These are phyloP conservation scores for Bipolaris victoriae DNA, from an alignment of 2,329 filamentous ascomycete genomes.

Conservation along the genomic window DNA sequence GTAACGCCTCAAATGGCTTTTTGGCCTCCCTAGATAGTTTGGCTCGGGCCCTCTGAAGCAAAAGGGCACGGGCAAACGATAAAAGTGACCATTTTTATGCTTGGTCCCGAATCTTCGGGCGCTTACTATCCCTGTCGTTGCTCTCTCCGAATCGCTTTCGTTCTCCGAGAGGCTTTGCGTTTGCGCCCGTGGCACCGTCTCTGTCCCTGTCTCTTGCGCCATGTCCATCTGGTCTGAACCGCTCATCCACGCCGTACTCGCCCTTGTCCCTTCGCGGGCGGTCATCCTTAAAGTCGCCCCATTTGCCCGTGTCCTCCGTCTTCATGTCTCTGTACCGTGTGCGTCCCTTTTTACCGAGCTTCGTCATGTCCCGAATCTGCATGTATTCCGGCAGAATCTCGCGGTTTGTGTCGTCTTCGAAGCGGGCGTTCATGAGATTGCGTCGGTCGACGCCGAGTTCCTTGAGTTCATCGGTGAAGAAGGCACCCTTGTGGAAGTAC, in stretches of 20 bases:
- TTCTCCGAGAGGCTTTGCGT: constrained; percentile 72
- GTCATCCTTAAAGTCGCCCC: constrained; percentile 70
- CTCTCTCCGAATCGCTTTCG: constrained; percentile 56
- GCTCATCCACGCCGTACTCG: constrained; percentile 63
- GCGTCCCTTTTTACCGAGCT: constrained; percentile 88
- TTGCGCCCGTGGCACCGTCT: constrained; percentile 68
- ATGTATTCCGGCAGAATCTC: constrained; percentile 88
- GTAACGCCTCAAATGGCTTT: constrained; percentile 12
- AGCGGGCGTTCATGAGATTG: constrained; percentile 83
- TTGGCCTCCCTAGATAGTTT: not conserved
- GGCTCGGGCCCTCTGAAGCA: not conserved
- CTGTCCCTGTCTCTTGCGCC: constrained; percentile 36
- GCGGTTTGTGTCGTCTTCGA: constrained; percentile 83
- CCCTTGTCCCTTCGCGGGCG: constrained; percentile 49
- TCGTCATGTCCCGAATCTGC: constrained; percentile 91
- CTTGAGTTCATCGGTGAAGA: constrained; percentile 83
- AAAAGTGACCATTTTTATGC: constrained; percentile 10
- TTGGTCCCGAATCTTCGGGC: constrained; percentile 49
- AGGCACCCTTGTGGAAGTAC: constrained; percentile 96
- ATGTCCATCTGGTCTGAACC: constrained; percentile 70
- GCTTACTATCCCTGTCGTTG: constrained; percentile 53
- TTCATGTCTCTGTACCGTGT: constrained; percentile 89
- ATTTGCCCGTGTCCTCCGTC: constrained; percentile 87
- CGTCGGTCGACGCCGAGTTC: constrained; percentile 77
- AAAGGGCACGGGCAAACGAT: not conserved